phyloP scores from a whole-genome alignment of 768 basidiomycete genomes.

The Collybiopsis confluens region DNA sequence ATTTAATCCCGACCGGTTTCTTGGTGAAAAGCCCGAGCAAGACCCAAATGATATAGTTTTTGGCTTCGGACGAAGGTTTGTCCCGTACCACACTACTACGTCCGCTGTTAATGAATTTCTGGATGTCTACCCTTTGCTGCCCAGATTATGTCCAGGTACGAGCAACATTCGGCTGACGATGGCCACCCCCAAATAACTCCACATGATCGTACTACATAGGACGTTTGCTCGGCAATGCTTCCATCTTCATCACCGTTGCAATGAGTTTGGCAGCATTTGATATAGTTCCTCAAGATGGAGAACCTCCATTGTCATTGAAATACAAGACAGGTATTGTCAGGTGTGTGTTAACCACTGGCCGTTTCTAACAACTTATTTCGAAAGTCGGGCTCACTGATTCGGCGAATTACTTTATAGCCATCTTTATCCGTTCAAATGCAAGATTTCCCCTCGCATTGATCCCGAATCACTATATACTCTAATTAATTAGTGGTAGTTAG shows the following conservation, averaged over 20 bases:
- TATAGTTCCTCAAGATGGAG: slow-evolving; percentile 3
- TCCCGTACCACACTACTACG: background rate
- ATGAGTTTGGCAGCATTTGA: slow-evolving; percentile 7
- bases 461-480: background rate
- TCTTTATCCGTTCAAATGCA: slow-evolving; percentile 6
- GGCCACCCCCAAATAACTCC: no score
- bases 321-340: slow-evolving; percentile 5
- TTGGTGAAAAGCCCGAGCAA: slow-evolving; percentile 8
- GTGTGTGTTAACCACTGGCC: no score
- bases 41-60: slow-evolving; percentile 12
- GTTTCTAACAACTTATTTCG: no score
- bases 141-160: slow-evolving; percentile 5
- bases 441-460: slow-evolving; percentile 6
- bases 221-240: slow-evolving; percentile 6
- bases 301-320: background rate
- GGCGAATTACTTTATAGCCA: slow-evolving; percentile 2
- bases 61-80: slow-evolving; percentile 12
- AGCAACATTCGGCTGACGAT: background rate
- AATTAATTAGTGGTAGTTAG: background rate
- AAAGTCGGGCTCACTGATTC: no score
- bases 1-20: slow-evolving; percentile 15
- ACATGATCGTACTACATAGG: background rate
- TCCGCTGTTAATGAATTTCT: background rate
- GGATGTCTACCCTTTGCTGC: background rate
- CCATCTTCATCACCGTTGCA: slow-evolving; percentile 4